Evolutionary conservation across 352 stramenopile genomes (phyloP).

Genomic region (Globisporangium recalcitrans): DNA sequence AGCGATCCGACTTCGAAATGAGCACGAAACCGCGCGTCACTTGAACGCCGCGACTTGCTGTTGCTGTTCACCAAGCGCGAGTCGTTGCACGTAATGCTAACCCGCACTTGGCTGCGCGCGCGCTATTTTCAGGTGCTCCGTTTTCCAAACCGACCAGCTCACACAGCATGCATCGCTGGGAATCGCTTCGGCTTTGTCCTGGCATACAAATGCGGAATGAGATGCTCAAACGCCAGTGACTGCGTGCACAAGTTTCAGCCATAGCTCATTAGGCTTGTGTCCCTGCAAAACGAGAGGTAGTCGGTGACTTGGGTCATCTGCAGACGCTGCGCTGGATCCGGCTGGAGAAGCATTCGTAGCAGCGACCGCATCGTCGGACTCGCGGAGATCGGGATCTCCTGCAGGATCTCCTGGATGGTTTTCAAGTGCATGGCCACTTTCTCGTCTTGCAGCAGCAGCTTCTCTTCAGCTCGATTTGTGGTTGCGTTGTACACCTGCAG

Average conservation of each 20-base stretch:
- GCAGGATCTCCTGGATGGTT: conserved; percentile 33
- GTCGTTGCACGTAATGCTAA: too few species aligned
- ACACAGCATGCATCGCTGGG: too few species aligned
- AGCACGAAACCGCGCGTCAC: conserved; percentile 9
- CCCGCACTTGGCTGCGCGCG: too few species aligned
- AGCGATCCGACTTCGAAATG: not conserved
- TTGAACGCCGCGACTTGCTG: not conserved
- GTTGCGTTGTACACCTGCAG: conserved; percentile 16
- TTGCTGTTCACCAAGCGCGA: too few species aligned
- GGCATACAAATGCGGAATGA: too few species aligned
- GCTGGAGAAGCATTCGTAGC: conserved; percentile 60
- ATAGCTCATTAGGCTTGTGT: conserved; percentile 9
- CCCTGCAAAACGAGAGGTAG: conserved; percentile 37
- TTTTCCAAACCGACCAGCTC: too few species aligned
- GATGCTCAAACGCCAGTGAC: too few species aligned
- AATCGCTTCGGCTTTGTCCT: too few species aligned
- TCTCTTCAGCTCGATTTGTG: conserved; percentile 7
- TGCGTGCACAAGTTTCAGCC: conserved; percentile 8
- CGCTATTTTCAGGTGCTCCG: too few species aligned
- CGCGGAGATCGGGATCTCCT: conserved; percentile 39
- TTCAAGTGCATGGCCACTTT: conserved; percentile 37
- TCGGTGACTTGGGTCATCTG: conserved; percentile 59
- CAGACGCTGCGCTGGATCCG: conserved; percentile 44
- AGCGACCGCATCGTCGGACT: conserved; percentile 44
- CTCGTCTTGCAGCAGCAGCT: not conserved